These are phyloP conservation scores for Mychonastes homosphaera DNA, from an alignment of 139 green algal genomes.

Conservation along the genomic window DNA sequence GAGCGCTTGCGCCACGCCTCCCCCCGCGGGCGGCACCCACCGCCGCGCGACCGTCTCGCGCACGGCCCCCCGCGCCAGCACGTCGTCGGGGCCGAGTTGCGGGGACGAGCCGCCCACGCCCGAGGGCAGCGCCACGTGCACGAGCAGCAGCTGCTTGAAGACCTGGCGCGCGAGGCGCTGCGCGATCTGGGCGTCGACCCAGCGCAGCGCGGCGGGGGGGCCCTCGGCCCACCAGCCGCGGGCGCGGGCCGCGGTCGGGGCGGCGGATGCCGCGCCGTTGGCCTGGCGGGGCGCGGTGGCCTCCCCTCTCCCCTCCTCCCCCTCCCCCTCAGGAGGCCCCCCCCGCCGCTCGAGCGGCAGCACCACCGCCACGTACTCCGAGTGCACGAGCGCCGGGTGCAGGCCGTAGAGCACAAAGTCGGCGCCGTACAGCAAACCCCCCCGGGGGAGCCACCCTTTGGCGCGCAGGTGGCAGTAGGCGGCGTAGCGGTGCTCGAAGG, in stretches of 20 bases:
- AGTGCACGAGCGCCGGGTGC: constrained; percentile 38
- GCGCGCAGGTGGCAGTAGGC: constrained; percentile 46
- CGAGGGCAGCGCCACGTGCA: constrained; percentile 14
- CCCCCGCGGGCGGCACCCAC: constrained; percentile 11
- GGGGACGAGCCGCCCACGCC: background rate
- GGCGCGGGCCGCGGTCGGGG: background rate
- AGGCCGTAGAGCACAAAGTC: constrained; percentile 45
- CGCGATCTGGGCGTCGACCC: constrained; percentile 16
- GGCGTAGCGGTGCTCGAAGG: constrained; percentile 29
- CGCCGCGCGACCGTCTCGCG: constrained; percentile 12
- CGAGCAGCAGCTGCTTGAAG: constrained; percentile 21
- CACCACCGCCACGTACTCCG: constrained; percentile 28
- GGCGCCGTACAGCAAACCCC: constrained; percentile 44
- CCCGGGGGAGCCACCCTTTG: constrained; percentile 49
- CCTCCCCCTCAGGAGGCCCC: background rate
- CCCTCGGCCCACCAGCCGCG: background rate
- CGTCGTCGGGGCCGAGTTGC: no score
- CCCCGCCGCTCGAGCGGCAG: constrained; percentile 9
- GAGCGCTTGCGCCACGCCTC: no score
- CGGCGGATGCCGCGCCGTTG: background rate
- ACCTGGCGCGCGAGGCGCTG: constrained; percentile 15
- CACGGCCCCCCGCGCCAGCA: constrained; percentile 5
- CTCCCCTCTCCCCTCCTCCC: background rate
- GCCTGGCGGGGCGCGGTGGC: background rate
- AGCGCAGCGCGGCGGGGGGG: background rate